Conservation (phyloP, 164 flowering plant genomes). For the Magnolia officinalis region DNA sequence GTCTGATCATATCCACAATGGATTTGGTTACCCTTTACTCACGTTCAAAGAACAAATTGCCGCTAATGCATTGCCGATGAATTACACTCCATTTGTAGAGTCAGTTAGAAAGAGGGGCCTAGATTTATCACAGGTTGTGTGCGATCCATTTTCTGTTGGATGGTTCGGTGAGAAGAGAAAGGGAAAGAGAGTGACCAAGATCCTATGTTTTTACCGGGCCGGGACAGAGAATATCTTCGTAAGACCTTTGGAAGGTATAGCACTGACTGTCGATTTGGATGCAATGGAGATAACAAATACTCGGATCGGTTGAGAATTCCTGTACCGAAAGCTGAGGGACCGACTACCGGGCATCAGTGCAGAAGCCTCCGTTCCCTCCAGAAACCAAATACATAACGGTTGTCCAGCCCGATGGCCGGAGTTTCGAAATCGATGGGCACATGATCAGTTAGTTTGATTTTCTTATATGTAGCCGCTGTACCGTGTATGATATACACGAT, state of each 20-base stretch:
- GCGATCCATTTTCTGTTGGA: constrained; percentile 32
- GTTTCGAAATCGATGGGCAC: constrained; percentile 43
- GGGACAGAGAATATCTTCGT: constrained; percentile 40
- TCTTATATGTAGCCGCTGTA: too few species aligned
- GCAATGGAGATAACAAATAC: constrained; percentile 35
- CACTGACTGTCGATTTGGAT: constrained; percentile 44
- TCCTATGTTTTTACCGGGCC: constrained; percentile 32
- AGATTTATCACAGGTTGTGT: constrained; percentile 35
- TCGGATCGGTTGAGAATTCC: constrained; percentile 31
- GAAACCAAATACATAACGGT: constrained; percentile 9
- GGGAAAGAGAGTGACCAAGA: constrained; percentile 21
- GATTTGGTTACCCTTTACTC: constrained; percentile 42
- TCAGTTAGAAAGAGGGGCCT: constrained; percentile 41
- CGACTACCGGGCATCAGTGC: constrained; percentile 34
- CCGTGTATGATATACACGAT: background rate
- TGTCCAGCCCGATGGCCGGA: constrained; percentile 34
- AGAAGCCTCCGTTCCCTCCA: constrained; percentile 29
- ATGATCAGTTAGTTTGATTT: constrained; percentile 28
- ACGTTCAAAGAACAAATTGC: constrained; percentile 34
- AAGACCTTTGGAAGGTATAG: constrained; percentile 54
- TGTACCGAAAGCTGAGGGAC: constrained; percentile 49
- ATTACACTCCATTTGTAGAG: constrained; percentile 33
- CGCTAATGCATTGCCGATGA: constrained; percentile 24
- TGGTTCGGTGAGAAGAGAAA: constrained; percentile 49
- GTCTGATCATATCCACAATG: constrained; percentile 27